Percentiles rank a stretch among this genome's conserved stretches.
phyloP scores from a whole-genome alignment of 257 asterid species.

The Paraleonurus japonicus region DNA sequence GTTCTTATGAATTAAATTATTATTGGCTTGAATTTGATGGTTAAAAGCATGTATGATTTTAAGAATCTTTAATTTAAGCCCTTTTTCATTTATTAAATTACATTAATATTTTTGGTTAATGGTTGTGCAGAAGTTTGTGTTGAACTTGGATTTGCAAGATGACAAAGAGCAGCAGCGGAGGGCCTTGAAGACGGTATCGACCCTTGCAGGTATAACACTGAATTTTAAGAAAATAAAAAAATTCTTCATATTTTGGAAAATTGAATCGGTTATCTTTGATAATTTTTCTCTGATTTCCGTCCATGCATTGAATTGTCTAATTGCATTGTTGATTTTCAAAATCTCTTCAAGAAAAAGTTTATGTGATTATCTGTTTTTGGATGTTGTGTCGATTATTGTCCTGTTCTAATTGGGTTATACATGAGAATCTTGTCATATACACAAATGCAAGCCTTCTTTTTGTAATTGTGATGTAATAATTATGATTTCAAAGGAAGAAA shows the following conservation, averaged over 20 bases:
- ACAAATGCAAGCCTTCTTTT: neutral
- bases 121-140: conserved; percentile 60
- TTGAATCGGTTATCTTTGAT: neutral
- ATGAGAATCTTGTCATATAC: neutral
- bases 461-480: neutral
- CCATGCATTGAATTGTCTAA: neutral
- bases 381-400: neutral
- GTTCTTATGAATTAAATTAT: neutral
- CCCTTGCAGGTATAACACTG: conserved; percentile 60
- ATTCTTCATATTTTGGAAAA: neutral
- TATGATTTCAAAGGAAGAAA: neutral
- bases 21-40: neutral
- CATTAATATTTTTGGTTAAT: neutral
- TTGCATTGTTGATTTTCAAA: neutral
- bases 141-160: conserved; percentile 68
- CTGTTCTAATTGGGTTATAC: neutral
- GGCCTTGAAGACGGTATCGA: conserved; percentile 75
- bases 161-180: conserved; percentile 67
- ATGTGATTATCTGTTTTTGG: neutral
- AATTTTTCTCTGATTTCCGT: neutral
- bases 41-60: neutral
- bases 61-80: neutral
- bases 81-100: neutral
- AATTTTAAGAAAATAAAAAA: neutral
- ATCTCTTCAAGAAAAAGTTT: neutral